These are phyloP conservation scores for Lactarius akahatsu DNA, from an alignment of 768 basidiomycete species.

Conservation along the genomic window DNA sequence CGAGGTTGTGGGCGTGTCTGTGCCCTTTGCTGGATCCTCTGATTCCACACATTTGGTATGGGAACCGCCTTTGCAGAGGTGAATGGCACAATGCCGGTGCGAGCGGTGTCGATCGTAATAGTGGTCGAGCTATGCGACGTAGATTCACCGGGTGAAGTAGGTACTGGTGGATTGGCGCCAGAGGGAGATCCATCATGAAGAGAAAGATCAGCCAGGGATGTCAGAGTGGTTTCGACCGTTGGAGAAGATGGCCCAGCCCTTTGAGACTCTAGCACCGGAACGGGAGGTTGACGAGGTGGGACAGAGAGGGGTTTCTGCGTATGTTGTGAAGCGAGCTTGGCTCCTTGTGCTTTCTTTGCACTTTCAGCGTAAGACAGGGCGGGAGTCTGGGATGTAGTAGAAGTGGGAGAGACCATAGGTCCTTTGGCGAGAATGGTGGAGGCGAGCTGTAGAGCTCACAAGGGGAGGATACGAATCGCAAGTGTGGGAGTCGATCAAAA, in stretches of 20 bases:
- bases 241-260: slow-evolving; percentile 6
- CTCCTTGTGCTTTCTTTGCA: slow-evolving; percentile 41
- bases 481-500: slow-evolving; percentile 23
- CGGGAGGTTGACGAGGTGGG: slow-evolving; percentile 17
- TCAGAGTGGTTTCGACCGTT: slow-evolving; percentile 9
- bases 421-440: slow-evolving; percentile 32
- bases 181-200: slow-evolving; percentile 15
- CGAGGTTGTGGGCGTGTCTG: slow-evolving; percentile 34
- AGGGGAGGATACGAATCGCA: slow-evolving; percentile 30
- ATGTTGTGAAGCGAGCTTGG: slow-evolving; percentile 29
- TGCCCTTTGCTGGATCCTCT: slow-evolving; percentile 44
- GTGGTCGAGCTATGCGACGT: slow-evolving; percentile 12
- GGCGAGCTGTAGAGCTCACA: slow-evolving; percentile 19
- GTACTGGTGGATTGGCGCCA: slow-evolving; percentile 3
- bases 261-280: slow-evolving; percentile 14
- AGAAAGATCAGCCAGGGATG: slow-evolving; percentile 17
- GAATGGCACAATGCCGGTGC: slow-evolving; percentile 11
- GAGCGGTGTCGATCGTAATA: slow-evolving; percentile 6
- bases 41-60: slow-evolving; percentile 44
- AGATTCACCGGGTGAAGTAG: slow-evolving; percentile 11
- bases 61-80: slow-evolving; percentile 30
- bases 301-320: slow-evolving; percentile 22
- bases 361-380: slow-evolving; percentile 53
- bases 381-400: slow-evolving; percentile 37
- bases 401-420: slow-evolving; percentile 36